Evolutionary conservation across 2,329 filamentous ascomycete species (phyloP), one percentile per base, ranked within the genome.

Genomic region (Colletotrichum horii): DNA sequence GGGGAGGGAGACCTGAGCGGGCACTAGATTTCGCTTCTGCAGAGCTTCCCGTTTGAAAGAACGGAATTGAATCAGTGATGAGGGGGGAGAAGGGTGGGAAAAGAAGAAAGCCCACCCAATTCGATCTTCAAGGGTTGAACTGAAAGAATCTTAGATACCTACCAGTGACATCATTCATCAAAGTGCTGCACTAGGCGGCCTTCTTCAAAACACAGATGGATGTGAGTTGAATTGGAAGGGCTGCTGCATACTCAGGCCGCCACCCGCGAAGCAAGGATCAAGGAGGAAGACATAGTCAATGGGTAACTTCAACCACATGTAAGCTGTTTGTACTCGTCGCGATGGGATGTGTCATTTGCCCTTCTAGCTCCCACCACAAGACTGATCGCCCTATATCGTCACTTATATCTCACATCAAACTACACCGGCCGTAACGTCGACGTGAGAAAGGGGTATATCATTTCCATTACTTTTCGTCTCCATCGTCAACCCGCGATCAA

Each of bases 401-500:
- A 22, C 43, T 52, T n/a, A 52, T 8, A 22, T 52, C n/a, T 52
- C 56, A 60, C 16, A 34, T 24, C 28, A n/a, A 61, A 24, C n/a
- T 6, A 9, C 30, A 22, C 34, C 26, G 11, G 14, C 11, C 8
- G 22, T 22, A 32, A 28, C 8, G 55, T 58, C n/a, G 12, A 58
- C 28, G 8, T 58, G 55, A 58, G 58, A 62, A 64, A 5, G 71
- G 67, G 69, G 70, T 67, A 75, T 75, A 66, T 64, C 55, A 24
- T 38, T 34, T 7, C 6, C 5, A 30, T 32, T 64, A 15, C 12
- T 32, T 55, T 9, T 28, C 52, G 16, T 48, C 38, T 48, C 48
- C 6, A 15, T 1, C 24, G 6, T 70, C 66, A 78, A 11, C 77
- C 77, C 30, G 77, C 77, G 30, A 78, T 48, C 22, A 78, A 58